A percentile compares a stretch with the other conserved stretches of the same genome.
Evolutionary conservation across 495 filamentous ascomycete genomes (phyloP).

Genomic region (Penicillium waksmanii): DNA sequence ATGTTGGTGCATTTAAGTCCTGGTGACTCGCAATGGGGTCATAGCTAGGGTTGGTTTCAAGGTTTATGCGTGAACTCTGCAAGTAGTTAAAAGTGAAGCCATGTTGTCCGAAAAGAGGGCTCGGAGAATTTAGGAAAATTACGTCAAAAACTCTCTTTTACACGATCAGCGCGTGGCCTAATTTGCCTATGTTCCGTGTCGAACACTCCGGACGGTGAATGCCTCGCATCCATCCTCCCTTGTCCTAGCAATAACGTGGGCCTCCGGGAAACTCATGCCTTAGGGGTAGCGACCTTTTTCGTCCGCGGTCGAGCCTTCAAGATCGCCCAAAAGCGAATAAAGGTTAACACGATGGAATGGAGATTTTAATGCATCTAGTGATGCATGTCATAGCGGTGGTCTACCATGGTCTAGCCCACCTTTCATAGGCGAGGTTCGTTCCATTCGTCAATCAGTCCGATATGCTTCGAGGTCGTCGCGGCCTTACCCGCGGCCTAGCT

Average conservation of each 20-base stretch:
- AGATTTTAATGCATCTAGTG: background rate
- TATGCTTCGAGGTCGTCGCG: constrained; percentile 12
- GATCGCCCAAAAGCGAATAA: background rate
- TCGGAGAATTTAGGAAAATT: constrained; percentile 15
- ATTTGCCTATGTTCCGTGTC: no score
- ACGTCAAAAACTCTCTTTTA: constrained; percentile 8
- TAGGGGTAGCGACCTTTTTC: background rate
- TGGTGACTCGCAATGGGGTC: background rate
- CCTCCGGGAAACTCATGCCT: background rate
- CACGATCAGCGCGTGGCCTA: background rate
- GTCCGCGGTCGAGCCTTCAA: background rate
- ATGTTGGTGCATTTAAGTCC: background rate
- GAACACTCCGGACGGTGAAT: background rate
- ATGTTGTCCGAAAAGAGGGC: background rate
- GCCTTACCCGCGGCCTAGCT: constrained; percentile 18
- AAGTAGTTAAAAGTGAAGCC: background rate
- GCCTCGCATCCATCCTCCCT: background rate
- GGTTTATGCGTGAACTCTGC: background rate
- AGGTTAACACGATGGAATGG: background rate
- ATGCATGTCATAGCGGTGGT: constrained; percentile 6
- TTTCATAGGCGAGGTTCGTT: background rate
- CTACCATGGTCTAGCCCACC: constrained; percentile 10
- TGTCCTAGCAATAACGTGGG: background rate
- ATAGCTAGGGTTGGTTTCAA: background rate
- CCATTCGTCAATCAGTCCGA: constrained; percentile 3